Base-by-base conservation (phyloP, 2,329 filamentous ascomycete genomes). In the Colletotrichum camelliae region DNA sequence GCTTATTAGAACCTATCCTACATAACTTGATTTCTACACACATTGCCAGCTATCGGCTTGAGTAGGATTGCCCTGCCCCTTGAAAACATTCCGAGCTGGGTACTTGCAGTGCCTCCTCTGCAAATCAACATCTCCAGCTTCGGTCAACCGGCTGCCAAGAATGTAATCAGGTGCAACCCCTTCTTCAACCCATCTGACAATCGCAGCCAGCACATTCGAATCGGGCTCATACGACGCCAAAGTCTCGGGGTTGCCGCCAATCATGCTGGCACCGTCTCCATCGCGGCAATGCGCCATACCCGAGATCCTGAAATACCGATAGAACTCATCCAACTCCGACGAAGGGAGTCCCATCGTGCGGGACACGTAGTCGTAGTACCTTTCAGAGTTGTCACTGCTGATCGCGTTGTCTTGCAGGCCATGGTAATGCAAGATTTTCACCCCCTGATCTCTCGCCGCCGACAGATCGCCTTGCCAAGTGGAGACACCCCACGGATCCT, bases 151-250 rank as follows among this genome's bases (percentile, higher is more conserved):
- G 15, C 52, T 75, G 0, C 85, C 85, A 7, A 81, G 75, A 15
- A 85, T 72, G 3, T 81, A 81, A 33, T 87, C 85, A 0, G 89
- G 88, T 0, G 86, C 86, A n/a, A 82, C 52, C 1, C 81, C 85
- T 15, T 83, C 77, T 78, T 88, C 88, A 1, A 90, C 88, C 88
- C 88, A 89, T n/a, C 85, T 81, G 1, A 90, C 87, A 5, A 90
- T 81, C 0, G 87, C 85, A 70, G 87, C 83, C 16, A 90, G 78
- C 0, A 89, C 82, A 35, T 90, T 90, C 27, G 85, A 79, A 8
- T 85, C 80, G 0, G 85, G 83, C 15, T 86, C 78, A 13, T 79
- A 78, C 0, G 68, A 72, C 9, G 62, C 55, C 21, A 62, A 57
- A 2, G 35, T 78, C 58, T 39, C 78, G n/a, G 31, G 75, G 37